Evolutionary conservation across 2,329 filamentous ascomycete species (phyloP), one percentile per base, ranked within the genome.

Genomic region (Penicillium thymicola): DNA sequence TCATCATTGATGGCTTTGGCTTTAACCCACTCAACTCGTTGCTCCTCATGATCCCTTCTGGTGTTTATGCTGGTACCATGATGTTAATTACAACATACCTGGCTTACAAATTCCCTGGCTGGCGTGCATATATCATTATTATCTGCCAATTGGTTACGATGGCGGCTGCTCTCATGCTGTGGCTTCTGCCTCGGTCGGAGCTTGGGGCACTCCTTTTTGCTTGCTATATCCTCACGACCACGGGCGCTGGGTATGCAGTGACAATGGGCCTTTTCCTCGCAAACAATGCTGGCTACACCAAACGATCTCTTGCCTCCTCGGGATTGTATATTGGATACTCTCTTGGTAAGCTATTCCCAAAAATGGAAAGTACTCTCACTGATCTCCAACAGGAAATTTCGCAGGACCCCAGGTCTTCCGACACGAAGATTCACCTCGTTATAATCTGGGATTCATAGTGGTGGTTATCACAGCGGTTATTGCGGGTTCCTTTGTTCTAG

Each of bases 1-100:
- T 80, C 38, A 78, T 80, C 54, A 76, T 80, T 60, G 70, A 75
- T 16, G 73, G 73, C 1, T 74, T 80, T 28, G 78, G 78, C 2
- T 80, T 77, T 60, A 75, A 64, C 50, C 70, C 72, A 0, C 69
- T 80, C 10, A 74, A 78, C 58, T 77, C 77, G 0, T 64, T 80
- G 0, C 70, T 81, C 0, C 66, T 81, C 1, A 65, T 71, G 27
- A 76, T 78, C 63, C 76, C 77, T 2, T 68, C 70, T 0, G 79
- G 78, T 1, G 64, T 68, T 28, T 66, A 72, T 27, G 71, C 65
- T 11, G 73, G 73, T 14, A 76, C 72, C 1, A 64, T 77, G 18
- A 70, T 75, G 59, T 67, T 80, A 2, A 54, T 78, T 3, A 65
- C 74, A 14, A 70, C 75, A 0, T 79, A 71, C 51, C 43, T 78